These are phyloP conservation scores for Plasmodium cynomolgi DNA, from an alignment of 169 alveolate genomes.

Conservation along the genomic window DNA sequence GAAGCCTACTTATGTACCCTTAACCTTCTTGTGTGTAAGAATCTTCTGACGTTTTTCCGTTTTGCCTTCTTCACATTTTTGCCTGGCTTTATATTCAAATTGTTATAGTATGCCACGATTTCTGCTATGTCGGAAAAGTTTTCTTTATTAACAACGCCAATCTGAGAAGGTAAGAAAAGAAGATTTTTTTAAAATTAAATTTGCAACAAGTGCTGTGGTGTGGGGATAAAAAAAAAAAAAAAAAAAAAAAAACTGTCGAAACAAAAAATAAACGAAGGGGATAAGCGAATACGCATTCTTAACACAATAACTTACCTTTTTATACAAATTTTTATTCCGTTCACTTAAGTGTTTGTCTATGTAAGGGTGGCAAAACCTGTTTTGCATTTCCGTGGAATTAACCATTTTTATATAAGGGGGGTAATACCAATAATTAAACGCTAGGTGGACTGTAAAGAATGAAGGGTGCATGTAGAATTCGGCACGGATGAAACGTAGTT, in stretches of 20 bases:
- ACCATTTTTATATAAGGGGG: conserved; percentile 69
- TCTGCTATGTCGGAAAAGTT: conserved; percentile 25
- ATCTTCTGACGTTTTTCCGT: conserved; percentile 23
- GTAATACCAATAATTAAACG: conserved; percentile 75
- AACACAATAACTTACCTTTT: conserved; percentile 26
- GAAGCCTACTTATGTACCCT: conserved; percentile 2
- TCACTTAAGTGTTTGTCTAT: conserved; percentile 62
- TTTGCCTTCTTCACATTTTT: conserved; percentile 34
- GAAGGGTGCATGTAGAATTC: neutral
- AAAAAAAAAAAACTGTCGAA: neutral
- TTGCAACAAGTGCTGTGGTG: neutral
- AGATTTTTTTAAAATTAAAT: neutral
- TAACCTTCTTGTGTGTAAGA: conserved; percentile 15
- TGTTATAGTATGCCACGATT: conserved; percentile 43
- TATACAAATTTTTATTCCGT: conserved; percentile 54
- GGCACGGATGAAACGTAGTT: neutral
- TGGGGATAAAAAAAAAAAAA: neutral
- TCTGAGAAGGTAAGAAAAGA: conserved; percentile 26
- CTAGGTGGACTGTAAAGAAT: conserved; percentile 60
- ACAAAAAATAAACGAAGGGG: neutral
- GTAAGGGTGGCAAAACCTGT: conserved; percentile 45
- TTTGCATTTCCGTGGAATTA: conserved; percentile 33
- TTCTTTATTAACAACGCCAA: conserved; percentile 50
- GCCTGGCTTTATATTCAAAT: conserved; percentile 12
- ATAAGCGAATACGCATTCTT: neutral